Base-by-base conservation (phyloP, 2,329 filamentous ascomycete genomes). In the Cladosporium sp. region DNA sequence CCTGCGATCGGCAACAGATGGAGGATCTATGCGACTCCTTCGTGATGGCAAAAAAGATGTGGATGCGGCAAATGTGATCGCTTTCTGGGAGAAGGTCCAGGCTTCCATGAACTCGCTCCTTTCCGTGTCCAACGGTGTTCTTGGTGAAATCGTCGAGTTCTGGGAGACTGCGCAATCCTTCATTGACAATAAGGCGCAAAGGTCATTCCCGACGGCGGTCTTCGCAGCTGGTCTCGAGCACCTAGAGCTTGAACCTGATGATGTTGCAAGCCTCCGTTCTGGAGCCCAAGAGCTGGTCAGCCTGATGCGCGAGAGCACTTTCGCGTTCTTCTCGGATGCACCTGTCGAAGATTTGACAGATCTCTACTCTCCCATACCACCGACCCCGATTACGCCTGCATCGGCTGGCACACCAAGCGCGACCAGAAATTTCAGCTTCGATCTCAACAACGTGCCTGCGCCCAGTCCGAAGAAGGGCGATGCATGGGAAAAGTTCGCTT, bases 131-230 rank as follows among this genome's bases (percentile, higher is more conserved):
- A 83, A 84, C 55, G 93, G 93, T 3, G 77, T 97, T 13, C 74
- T 98, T 5, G 90, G 89, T 0, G 93, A 98, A 66, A 80, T 97
- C 1, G 71, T 95, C 15, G 90, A 95, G 56, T 97, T 95, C 67
- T 96, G 92, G 89, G 88, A 95, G 57, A 93, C 85, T 12, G 84
- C 91, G 0, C 85, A 94, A 61, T 86, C 87, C 0, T 98, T 98
- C 65, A 85, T 97, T 52, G 83, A 89, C 39, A 92, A 91, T 15
- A 88, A 81, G 56, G 86, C 87, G 20, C 92, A 97, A 65, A 83
- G 80, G 55, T 80, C 80, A 12, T 73, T 98, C 49, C 92, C 93
- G 0, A 60, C 57, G 11, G 62, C 60, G 7, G 64, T 67, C 20
- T 64, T 67, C 43, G 57, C 59, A 8, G 76, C 79, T 35, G 91